Base-by-base conservation (phyloP, 306 rosid species). In the Clitoria ternatea region DNA sequence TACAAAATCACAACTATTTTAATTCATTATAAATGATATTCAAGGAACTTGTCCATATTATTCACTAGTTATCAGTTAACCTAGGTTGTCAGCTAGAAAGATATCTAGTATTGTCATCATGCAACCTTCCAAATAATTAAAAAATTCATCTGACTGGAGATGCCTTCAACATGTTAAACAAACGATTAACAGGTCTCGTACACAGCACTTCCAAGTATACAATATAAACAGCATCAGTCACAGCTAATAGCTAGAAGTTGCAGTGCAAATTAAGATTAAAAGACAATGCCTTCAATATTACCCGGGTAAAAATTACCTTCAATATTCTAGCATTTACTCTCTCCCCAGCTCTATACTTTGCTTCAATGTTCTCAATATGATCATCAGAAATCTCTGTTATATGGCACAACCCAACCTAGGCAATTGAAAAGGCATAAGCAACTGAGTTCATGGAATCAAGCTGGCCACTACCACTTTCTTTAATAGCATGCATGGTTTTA, bases 341-440 rank as follows among this genome's bases (percentile, higher is more conserved):
- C 69, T 91, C 92, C 64, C 99, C 91, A 57, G 89, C 87, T 79
- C 48, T 80, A 77, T 83, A 94, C 53, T 82, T 82, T 7, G 80
- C 75, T 71, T 88, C 92, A 56, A 91, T 66, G 74, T 65, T 82
- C 36, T 88, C 89, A 48, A 84, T 33, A 50, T 30, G 84, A 69
- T 83, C 73, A 74, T 86, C 97, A 52, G 96, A 84, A 83, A 94
- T 75, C 85, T 94, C 96, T 12, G 97, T 91, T 12, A 81, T 27
- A 61, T 94, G 99, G 86, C 99, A 94, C 67, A 89, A 73, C 48
- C 99, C 99, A 79, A 90, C 97, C 98, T 93, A 77, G 59, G 63
- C 8, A 68, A 70, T 59, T 53, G 20, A 74, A 73, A 47, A 17
- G 68, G 23, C 48, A 60, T 12, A 70, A 57, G 14, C 57, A 45